These are phyloP conservation scores for Hamamelis virginiana DNA, from an alignment of 164 flowering plant genomes.

Conservation along the genomic window DNA sequence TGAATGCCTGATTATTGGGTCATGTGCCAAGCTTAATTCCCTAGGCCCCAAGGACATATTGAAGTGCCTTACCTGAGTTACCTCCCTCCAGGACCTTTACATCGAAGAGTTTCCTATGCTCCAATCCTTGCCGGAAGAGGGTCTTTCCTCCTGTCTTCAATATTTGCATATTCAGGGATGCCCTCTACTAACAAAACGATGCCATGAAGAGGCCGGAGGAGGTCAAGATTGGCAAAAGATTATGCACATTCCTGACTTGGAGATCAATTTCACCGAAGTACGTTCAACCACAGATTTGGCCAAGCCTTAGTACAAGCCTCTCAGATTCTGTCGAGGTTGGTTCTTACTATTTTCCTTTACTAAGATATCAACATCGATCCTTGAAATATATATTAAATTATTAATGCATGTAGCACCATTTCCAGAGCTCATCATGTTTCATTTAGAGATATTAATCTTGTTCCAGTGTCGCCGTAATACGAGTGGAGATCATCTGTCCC, in stretches of 20 bases:
- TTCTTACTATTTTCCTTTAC: too few species aligned
- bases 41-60: conserved; percentile 10
- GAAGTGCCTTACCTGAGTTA: conserved; percentile 7
- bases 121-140: conserved; percentile 19
- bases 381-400: too few species aligned
- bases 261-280: neutral
- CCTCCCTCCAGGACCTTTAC: conserved; percentile 15
- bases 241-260: conserved; percentile 12
- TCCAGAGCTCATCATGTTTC: too few species aligned
- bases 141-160: conserved; percentile 10
- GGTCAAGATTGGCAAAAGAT: conserved; percentile 24
- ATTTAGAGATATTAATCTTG: too few species aligned
- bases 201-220: neutral
- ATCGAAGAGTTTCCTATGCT: conserved; percentile 13
- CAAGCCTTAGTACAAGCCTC: too few species aligned
- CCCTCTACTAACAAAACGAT: conserved; percentile 8
- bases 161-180: conserved; percentile 14
- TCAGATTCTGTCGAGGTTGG: too few species aligned
- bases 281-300: too few species aligned
- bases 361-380: too few species aligned
- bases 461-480: too few species aligned
- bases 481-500: too few species aligned
- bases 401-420: too few species aligned
- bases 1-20: conserved; percentile 9
- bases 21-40: conserved; percentile 1